These are phyloP conservation scores for Penicillium soppii DNA, from an alignment of 495 filamentous ascomycete species.

Conservation along the genomic window DNA sequence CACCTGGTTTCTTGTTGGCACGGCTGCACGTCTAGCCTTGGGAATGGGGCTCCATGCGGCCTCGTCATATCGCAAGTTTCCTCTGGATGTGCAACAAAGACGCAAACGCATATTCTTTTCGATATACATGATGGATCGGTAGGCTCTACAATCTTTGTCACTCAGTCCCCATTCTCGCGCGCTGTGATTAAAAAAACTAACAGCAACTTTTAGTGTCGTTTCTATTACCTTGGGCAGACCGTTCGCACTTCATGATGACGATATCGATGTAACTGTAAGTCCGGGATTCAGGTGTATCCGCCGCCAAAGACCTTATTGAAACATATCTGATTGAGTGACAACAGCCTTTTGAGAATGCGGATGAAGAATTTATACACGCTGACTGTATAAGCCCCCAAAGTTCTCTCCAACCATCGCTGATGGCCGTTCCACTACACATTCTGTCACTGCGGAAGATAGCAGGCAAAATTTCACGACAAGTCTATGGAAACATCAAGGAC, in stretches of 20 bases:
- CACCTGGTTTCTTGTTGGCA: slow-evolving; percentile 34
- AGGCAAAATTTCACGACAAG: slow-evolving; percentile 31
- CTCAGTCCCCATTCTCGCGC: too few species aligned
- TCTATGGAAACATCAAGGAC: slow-evolving; percentile 20
- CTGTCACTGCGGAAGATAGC: slow-evolving; percentile 35
- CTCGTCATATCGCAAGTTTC: slow-evolving; percentile 19
- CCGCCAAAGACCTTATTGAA: neutral
- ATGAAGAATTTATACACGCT: slow-evolving; percentile 34
- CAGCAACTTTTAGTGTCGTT: slow-evolving; percentile 24
- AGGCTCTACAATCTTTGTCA: slow-evolving; percentile 1
- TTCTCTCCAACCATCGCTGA: slow-evolving; percentile 27
- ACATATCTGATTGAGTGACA: neutral
- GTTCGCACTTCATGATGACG: slow-evolving; percentile 40
- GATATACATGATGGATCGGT: slow-evolving; percentile 48
- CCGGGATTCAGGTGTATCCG: neutral
- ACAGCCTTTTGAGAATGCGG: slow-evolving; percentile 33
- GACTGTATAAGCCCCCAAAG: slow-evolving; percentile 16
- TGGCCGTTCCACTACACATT: slow-evolving; percentile 41
- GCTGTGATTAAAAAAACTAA: neutral
- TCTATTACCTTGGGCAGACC: slow-evolving; percentile 39
- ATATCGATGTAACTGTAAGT: slow-evolving; percentile 35
- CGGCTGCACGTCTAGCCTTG: slow-evolving; percentile 33
- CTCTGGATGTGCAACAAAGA: slow-evolving; percentile 28
- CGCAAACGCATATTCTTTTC: slow-evolving; percentile 42
- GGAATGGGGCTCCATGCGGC: slow-evolving; percentile 35